Conservation (phyloP, 2,329 filamentous ascomycete species). For the Thielaviopsis musarum region DNA sequence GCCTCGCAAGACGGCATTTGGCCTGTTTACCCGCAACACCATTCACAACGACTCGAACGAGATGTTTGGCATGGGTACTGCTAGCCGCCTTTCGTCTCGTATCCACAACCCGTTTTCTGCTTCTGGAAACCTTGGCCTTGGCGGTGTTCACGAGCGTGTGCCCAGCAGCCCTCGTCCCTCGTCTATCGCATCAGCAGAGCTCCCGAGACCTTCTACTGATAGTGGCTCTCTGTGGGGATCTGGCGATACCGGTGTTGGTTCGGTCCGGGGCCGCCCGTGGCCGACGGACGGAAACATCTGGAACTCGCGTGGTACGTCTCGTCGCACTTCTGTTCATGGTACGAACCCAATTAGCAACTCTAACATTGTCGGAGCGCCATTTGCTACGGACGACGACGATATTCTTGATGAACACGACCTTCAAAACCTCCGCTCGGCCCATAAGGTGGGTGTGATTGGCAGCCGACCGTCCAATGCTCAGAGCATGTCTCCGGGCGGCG, state of each 20-base stretch:
- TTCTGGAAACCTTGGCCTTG: constrained; percentile 29
- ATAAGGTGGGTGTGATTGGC: constrained; percentile 54
- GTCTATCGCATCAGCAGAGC: constrained; percentile 51
- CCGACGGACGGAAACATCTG: constrained; percentile 38
- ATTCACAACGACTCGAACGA: constrained; percentile 28
- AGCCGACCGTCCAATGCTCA: constrained; percentile 41
- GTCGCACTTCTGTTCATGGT: constrained; percentile 66
- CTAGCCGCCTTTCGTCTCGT: constrained; percentile 24
- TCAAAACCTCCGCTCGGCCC: constrained; percentile 32
- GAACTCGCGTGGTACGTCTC: constrained; percentile 51
- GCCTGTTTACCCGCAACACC: constrained; percentile 42
- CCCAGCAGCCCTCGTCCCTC: constrained; percentile 46
- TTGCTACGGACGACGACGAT: constrained; percentile 45
- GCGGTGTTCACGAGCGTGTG: constrained; percentile 38
- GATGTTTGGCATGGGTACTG: constrained; percentile 16
- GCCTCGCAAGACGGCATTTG: constrained; percentile 27
- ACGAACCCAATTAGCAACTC: constrained; percentile 42
- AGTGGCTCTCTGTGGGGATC: constrained; percentile 59
- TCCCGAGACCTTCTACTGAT: constrained; percentile 65
- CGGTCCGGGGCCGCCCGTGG: constrained; percentile 47
- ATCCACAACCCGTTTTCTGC: constrained; percentile 33
- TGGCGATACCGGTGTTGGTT: constrained; percentile 25
- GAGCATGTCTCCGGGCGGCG: constrained; percentile 31
- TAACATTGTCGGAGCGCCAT: background rate
- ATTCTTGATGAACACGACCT: constrained; percentile 42